These are phyloP conservation scores for Xanthoceras sorbifolium DNA, from an alignment of 345 rosid genomes.

Conservation along the genomic window DNA sequence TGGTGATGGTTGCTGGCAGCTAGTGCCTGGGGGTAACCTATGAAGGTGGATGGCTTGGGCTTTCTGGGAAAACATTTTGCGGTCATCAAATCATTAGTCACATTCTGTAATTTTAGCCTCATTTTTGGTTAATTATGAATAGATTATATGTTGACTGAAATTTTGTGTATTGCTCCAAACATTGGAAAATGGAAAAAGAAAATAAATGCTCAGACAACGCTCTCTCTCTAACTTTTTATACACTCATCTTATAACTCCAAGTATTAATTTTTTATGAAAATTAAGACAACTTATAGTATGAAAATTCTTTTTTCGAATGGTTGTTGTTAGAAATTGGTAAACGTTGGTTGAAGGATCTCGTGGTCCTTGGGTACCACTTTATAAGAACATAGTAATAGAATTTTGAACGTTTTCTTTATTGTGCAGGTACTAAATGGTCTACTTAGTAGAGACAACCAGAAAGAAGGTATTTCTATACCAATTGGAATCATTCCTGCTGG, in stretches of 20 bases:
- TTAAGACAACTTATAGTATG: neutral
- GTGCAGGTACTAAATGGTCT: constrained; percentile 91
- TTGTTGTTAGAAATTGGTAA: neutral
- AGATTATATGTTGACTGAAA: neutral
- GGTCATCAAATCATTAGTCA: neutral
- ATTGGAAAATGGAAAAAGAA: neutral
- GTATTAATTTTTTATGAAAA: neutral
- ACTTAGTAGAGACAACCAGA: constrained; percentile 82
- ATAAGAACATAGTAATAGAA: neutral
- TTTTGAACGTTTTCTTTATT: neutral
- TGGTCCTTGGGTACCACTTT: neutral
- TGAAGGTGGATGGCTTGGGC: constrained; percentile 5
- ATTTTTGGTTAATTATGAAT: neutral
- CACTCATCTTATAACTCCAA: neutral
- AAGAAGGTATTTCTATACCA: constrained; percentile 98
- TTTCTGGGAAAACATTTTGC: neutral
- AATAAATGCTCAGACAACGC: neutral
- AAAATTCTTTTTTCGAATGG: neutral
- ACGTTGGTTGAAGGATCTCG: neutral
- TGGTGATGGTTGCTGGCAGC: neutral
- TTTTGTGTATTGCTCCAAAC: neutral
- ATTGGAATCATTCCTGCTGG: constrained; percentile 99
- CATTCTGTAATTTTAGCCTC: neutral
- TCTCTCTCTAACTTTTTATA: neutral
- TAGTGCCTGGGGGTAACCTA: neutral